A percentile compares a stretch with the other conserved stretches of the same genome.
Evolutionary conservation across 208 protist genomes (phyloP).

Genomic region (Tritrichomonas musculus): DNA sequence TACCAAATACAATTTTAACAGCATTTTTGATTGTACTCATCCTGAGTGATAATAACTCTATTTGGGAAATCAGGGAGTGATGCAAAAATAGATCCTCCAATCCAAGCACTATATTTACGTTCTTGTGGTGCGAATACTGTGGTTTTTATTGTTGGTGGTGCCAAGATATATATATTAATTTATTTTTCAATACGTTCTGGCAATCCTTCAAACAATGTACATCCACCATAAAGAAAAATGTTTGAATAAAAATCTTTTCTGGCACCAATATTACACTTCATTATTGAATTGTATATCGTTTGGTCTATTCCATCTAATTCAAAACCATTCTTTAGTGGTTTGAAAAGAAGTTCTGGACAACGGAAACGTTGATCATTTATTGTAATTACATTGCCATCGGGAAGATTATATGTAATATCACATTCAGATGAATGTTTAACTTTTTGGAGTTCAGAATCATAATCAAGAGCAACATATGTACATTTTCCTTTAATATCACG

Average conservation of each 20-base stretch:
- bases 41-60: too few species aligned
- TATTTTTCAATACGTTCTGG: slow-evolving; percentile 81
- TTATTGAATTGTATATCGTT: slow-evolving; percentile 55
- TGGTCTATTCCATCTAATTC: slow-evolving; percentile 56
- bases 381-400: slow-evolving; percentile 58
- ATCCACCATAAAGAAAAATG: slow-evolving; percentile 55
- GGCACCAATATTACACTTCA: slow-evolving; percentile 63
- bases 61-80: slow-evolving; percentile 82
- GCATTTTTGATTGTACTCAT: too few species aligned
- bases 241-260: slow-evolving; percentile 56
- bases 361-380: slow-evolving; percentile 56
- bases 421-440: slow-evolving; percentile 43
- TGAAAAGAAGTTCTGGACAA: slow-evolving; percentile 69
- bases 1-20: too few species aligned
- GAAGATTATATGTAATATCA: slow-evolving; percentile 61
- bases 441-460: slow-evolving; percentile 55
- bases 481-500: slow-evolving; percentile 67
- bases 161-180: slow-evolving; percentile 44
- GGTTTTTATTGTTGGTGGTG: slow-evolving; percentile 52
- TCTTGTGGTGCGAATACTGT: slow-evolving; percentile 60
- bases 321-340: slow-evolving; percentile 59
- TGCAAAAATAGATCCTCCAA: slow-evolving; percentile 86
- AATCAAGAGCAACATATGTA: slow-evolving; percentile 62
- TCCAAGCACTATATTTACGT: slow-evolving; percentile 71
- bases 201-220: slow-evolving; percentile 68